These are phyloP conservation scores for Raphanus sativus DNA, from an alignment of 345 rosid genomes.

Conservation along the genomic window DNA sequence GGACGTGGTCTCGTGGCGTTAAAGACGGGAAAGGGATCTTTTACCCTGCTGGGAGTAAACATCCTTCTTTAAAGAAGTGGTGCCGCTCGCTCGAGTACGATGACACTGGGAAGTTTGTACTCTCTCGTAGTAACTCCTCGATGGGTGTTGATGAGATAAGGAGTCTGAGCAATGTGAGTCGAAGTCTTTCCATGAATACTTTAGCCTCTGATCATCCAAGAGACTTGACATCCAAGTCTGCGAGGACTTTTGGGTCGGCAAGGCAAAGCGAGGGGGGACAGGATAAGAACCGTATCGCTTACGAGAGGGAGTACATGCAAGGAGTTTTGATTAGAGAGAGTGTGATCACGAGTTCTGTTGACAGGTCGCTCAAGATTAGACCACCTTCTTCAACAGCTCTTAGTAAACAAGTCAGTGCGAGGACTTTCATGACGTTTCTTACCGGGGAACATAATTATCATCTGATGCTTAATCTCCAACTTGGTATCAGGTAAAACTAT, in stretches of 20 bases:
- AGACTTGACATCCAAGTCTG: conserved; percentile 42
- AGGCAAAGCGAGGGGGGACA: conserved; percentile 49
- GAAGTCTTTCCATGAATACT: conserved; percentile 60
- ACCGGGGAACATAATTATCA: conserved; percentile 55
- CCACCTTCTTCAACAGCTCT: conserved; percentile 34
- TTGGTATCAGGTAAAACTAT: conserved; percentile 79
- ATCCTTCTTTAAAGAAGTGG: conserved; percentile 64
- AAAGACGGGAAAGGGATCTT: conserved; percentile 93
- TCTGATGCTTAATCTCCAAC: conserved; percentile 88
- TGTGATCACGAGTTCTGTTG: conserved; percentile 36
- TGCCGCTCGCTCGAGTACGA: conserved; percentile 48
- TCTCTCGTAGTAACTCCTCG: conserved; percentile 48
- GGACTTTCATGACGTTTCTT: conserved; percentile 45
- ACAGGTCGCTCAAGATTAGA: conserved; percentile 44
- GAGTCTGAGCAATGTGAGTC: conserved; percentile 41
- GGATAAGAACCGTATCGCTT: conserved; percentile 43
- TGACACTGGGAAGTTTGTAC: conserved; percentile 44
- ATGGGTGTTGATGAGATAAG: conserved; percentile 46
- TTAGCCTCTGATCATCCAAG: conserved; percentile 39
- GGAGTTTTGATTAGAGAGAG: conserved; percentile 79
- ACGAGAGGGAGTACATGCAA: conserved; percentile 90
- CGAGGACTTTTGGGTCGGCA: conserved; percentile 38
- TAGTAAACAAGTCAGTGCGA: conserved; percentile 49
- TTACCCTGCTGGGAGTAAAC: conserved; percentile 76
- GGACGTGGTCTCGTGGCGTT: conserved; percentile 71